phyloP scores from a whole-genome alignment of 352 stramenopile genomes.

The Phytopythium litorale region DNA sequence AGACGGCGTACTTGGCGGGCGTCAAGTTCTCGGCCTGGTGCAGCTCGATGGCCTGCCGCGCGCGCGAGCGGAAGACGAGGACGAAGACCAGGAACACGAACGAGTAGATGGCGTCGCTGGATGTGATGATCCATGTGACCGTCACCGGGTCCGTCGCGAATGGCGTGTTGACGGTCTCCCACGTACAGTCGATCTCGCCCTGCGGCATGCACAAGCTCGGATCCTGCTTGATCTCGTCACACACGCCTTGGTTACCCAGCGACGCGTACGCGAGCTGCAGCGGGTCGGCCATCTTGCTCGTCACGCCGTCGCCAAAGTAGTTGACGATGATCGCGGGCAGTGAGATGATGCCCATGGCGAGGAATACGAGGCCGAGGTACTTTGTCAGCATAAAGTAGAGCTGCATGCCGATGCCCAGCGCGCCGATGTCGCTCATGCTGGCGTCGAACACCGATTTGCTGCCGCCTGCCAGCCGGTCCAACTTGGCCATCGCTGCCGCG shows the following conservation, averaged over 20 bases:
- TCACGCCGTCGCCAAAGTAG: slow-evolving; percentile 62
- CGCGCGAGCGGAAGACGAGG: slow-evolving; percentile 42
- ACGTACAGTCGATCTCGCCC: slow-evolving; percentile 69
- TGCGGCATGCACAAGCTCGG: slow-evolving; percentile 36
- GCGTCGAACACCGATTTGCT: slow-evolving; percentile 63
- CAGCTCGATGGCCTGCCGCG: slow-evolving; percentile 44
- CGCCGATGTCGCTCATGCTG: slow-evolving; percentile 69
- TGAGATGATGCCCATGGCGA: slow-evolving; percentile 66
- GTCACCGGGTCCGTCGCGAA: slow-evolving; percentile 52
- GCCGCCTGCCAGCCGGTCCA: slow-evolving; percentile 55
- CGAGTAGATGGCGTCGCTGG: slow-evolving; percentile 58
- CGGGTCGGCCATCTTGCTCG: slow-evolving; percentile 59
- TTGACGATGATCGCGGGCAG: slow-evolving; percentile 65
- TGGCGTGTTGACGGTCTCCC: slow-evolving; percentile 59
- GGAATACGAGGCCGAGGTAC: slow-evolving; percentile 58
- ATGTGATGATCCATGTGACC: slow-evolving; percentile 74
- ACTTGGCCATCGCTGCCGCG: slow-evolving; percentile 29
- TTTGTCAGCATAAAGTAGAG: slow-evolving; percentile 87
- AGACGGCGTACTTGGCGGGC: slow-evolving; percentile 79
- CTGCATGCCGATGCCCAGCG: slow-evolving; percentile 76
- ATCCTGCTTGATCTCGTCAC: slow-evolving; percentile 44
- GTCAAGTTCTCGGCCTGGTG: slow-evolving; percentile 78
- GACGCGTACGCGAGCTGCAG: slow-evolving; percentile 69
- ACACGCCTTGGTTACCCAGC: slow-evolving; percentile 76
- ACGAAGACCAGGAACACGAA: slow-evolving; percentile 66